Evolutionary conservation across 768 basidiomycete species (phyloP), one percentile per base, ranked within the genome.

Genomic region (Suillus clintonianus): DNA sequence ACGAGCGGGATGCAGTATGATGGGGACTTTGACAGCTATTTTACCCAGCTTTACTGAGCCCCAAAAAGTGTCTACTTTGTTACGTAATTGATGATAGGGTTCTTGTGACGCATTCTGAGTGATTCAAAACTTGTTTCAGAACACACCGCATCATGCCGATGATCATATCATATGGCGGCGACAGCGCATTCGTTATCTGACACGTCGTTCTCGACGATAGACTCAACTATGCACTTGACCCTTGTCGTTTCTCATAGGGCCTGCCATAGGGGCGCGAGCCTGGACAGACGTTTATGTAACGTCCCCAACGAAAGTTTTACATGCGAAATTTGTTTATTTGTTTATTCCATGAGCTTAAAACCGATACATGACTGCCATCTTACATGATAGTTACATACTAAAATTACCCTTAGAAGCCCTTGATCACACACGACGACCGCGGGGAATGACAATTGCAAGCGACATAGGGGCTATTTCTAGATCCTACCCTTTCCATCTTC

Each of bases 1-100:
- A 36, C 13, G 61, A 37, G 19, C 55, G 57, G 43, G 42, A 34
- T 13, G 53, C 45, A n/a, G 27, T 63, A 60, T 61, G 64, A 64
- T 66, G 63, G 65, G 64, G 67, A 32, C 19, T 60, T 60, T 34
- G 13, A 36, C 58, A 51, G 43, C 14, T 63, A 69, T 72, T 76
- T 69, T 71, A 60, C 62, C 32, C 32, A 39, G 54, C 60, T 37
- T 64, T 60, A 60, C 62, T 43, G 24, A 58, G 64, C 74, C 74
- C 74, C 74, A 74, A 76, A 76, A 75, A 74, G 67, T 67, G 69
- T 63, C 36, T 51, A 36, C 36, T 76, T 72, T 72, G 66, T 75
- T 77, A 75, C 74, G 72, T 77, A 75, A 27, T 27, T 27, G 27
- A 27, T 27, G 27, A 27, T 27, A 27, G 27, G 27, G 27, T 11